These are phyloP conservation scores for Aureobasidium sp. DNA, from an alignment of 2,329 filamentous ascomycete genomes.

Conservation along the genomic window DNA sequence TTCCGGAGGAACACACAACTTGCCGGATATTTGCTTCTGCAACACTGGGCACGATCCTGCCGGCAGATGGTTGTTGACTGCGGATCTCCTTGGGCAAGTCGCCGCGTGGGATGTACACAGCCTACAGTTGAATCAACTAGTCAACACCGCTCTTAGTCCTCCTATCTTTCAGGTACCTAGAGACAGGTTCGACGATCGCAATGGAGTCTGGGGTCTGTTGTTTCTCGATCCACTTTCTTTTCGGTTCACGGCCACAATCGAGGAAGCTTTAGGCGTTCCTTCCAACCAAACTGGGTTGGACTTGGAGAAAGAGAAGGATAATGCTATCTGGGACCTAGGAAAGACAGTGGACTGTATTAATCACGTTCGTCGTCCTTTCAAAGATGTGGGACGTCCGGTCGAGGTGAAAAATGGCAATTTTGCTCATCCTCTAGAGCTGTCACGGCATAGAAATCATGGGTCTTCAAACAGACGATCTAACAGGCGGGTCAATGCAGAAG, in stretches of 20 bases:
- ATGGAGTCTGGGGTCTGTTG: slow-evolving; percentile 32
- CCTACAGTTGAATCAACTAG: background rate
- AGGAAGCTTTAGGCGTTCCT: slow-evolving; percentile 12
- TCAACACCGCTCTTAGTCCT: background rate
- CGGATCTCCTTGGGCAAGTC: slow-evolving; percentile 47
- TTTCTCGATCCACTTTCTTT: slow-evolving; percentile 33
- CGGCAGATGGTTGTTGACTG: slow-evolving; percentile 51
- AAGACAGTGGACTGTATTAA: slow-evolving; percentile 18
- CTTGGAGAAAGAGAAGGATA: background rate
- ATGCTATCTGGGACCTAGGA: slow-evolving; percentile 26
- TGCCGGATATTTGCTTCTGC: slow-evolving; percentile 52
- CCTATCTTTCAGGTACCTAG: background rate
- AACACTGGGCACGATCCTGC: slow-evolving; percentile 50
- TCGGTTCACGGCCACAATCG: slow-evolving; percentile 17
- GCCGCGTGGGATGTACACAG: slow-evolving; percentile 41
- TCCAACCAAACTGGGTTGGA: background rate
- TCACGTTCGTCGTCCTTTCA: background rate
- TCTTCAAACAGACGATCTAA: background rate
- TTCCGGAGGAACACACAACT: slow-evolving; percentile 38
- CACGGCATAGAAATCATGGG: background rate
- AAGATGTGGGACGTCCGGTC: background rate
- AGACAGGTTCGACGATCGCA: slow-evolving; percentile 23
- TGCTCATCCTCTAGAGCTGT: background rate
- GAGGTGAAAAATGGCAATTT: background rate
- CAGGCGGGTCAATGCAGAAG: background rate